These are phyloP conservation scores for Jaminaea rosea DNA, from an alignment of 1,284 basidiomycete species.

Conservation along the genomic window DNA sequence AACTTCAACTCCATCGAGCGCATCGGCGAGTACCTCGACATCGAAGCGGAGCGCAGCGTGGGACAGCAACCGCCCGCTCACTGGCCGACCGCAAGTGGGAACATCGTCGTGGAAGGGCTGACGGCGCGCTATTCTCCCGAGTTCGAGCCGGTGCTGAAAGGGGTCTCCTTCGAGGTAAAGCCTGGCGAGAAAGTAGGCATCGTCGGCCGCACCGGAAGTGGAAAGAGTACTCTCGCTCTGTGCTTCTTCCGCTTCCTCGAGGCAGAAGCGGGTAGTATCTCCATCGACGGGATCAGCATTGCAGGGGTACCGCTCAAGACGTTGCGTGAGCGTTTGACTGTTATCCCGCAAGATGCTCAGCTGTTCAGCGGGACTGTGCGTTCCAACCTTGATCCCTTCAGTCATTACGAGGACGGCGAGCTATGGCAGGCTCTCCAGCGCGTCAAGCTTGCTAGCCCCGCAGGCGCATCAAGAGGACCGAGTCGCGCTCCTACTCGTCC, in stretches of 20 bases:
- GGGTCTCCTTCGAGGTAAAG: constrained; percentile 37
- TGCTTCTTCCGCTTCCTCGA: constrained; percentile 94
- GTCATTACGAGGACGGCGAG: constrained; percentile 61
- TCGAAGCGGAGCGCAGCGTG: constrained; percentile 29
- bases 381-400: constrained; percentile 56
- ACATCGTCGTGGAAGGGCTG: constrained; percentile 38
- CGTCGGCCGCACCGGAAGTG: constrained; percentile 62
- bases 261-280: constrained; percentile 66
- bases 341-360: constrained; percentile 77
- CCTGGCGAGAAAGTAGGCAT: constrained; percentile 46
- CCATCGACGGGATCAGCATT: constrained; percentile 81
- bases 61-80: constrained; percentile 38
- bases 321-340: constrained; percentile 67
- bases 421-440: constrained; percentile 53
- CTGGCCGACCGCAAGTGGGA: constrained; percentile 42
- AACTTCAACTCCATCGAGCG: constrained; percentile 47
- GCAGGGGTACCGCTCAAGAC: constrained; percentile 76
- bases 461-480: constrained; percentile 13
- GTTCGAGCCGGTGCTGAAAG: constrained; percentile 39
- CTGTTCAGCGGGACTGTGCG: constrained; percentile 44
- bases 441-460: constrained; percentile 48
- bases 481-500: constrained; percentile 24
- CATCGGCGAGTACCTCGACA: constrained; percentile 41
- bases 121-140: constrained; percentile 45
- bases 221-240: constrained; percentile 80